A percentile compares a stretch with the other conserved stretches of the same genome.
These are phyloP conservation scores for Teunomyces barrocoloradensis DNA, from an alignment of 805 yeast species.

Conservation along the genomic window DNA sequence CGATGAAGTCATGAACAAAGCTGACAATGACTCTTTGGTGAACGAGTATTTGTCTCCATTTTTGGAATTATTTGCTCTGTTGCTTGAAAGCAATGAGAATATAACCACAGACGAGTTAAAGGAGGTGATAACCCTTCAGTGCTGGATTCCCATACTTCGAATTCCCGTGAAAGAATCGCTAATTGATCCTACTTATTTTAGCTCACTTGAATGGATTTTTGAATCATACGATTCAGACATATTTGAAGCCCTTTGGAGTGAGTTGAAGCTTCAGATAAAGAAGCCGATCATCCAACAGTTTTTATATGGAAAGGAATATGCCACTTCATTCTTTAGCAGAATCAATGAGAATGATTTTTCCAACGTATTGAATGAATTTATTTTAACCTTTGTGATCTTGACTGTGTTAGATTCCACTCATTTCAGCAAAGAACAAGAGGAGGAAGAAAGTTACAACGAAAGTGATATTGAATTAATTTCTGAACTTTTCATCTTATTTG, in stretches of 20 bases:
- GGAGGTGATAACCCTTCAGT: neutral
- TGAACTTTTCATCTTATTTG: conserved; percentile 34
- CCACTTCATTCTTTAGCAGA: neutral
- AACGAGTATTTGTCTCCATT: too few species aligned
- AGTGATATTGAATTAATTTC: conserved; percentile 40
- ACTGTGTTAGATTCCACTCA: neutral
- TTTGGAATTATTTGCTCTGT: too few species aligned
- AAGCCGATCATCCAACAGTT: neutral
- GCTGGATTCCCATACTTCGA: neutral
- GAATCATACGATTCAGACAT: neutral
- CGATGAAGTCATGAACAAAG: too few species aligned
- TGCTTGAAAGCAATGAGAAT: too few species aligned
- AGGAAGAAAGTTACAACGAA: conserved; percentile 43
- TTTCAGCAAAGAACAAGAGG: conserved; percentile 11
- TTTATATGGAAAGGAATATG: neutral
- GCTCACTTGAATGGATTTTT: neutral
- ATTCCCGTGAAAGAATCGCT: neutral
- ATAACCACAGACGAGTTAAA: too few species aligned
- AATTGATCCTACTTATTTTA: too few species aligned
- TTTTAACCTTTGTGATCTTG: neutral
- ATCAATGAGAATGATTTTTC: neutral
- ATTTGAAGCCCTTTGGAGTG: neutral
- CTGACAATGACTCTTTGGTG: too few species aligned
- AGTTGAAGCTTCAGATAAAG: neutral
- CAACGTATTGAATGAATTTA: neutral